Base-by-base conservation (phyloP, 805 yeast species). In the Cyberlindnera galapagoensis region DNA sequence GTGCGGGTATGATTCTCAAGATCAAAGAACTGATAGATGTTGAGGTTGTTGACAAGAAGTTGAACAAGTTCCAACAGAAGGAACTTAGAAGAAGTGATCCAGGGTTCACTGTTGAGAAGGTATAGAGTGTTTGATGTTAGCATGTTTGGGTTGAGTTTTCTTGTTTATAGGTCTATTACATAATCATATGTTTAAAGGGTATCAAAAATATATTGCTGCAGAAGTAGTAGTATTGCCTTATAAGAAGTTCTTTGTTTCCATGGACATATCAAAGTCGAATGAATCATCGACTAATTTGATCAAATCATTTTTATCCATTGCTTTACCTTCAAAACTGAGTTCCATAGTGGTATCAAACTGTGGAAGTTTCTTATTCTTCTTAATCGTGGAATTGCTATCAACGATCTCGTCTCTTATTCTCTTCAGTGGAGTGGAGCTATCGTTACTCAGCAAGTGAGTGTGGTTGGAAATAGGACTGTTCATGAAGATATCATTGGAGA, bases 1-100 rank as follows among this genome's bases (percentile, higher is more conserved):
- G 80, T 38, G 96, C 97, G 4, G 95, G 95, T 56, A 77, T 79
- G 65, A 69, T 90, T 35, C 74, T 85, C 20, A 65, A 70, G 38
- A 84, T 90, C 28, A 90, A 90, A 58, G 97, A 90, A 56, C 65
- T 90, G 35, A 88, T 90, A 7, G 73, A 72, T 29, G 92, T 90
- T 18, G 90, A 86, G 46, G 62, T 86, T 22, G 76, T 80, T 9
- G 78, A 76, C 26, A 59, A 64, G 18, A 61, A 62, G 13, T 58
- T 76, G 45, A 57, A 76, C 1, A 69, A 66, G 33, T 56, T 59
- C 12, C 69, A 82, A 49, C 64, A 76, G 55, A 65, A 78, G 34
- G 51, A 47, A 8, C 62, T 62, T 25, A 71, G 88, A 59, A 80
- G 70, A 52, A 37, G 41, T 31, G 69, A 71, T 28, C 78, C 85